Base-by-base conservation (phyloP, 2,329 filamentous ascomycete genomes). In the Corynespora cassiicola region DNA sequence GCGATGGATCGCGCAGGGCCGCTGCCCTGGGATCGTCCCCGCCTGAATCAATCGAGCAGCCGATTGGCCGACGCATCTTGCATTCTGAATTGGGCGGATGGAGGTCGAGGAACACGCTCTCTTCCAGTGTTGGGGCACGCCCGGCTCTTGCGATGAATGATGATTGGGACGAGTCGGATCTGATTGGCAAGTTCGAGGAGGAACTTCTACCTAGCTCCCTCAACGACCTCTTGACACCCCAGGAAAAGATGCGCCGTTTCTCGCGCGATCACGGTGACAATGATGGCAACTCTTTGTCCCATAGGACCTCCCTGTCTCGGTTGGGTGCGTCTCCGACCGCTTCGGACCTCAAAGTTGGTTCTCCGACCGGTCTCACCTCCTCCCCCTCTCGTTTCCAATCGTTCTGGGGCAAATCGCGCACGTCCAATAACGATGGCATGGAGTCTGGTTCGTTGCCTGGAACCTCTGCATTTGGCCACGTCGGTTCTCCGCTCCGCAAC, bases 181-280 rank as follows among this genome's bases (percentile, higher is more conserved):
- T 73, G 46, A 75, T 77, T 39, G 94, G 95, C 58, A 81, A 86
- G 19, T 92, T 94, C 56, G 89, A 95, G 65, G 91, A 95, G 59
- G 90, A 95, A 58, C 88, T 94, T 57, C 77, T 97, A 7, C 94
- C 92, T 0, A 87, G 77, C 18, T 81, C 77, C 38, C 66, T 86
- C 29, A 80, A 82, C 47, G 82, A 86, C 56, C 74, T 85, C 10
- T 73, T 85, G 21, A 82, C 79, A 0, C 81, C 81, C 1, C 79
- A 83, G 50, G 80, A 83, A 55, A 78, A 77, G 54, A 75, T 79
- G 62, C 75, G 81, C 29, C 75, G 81, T 12, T 74, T 81, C 35
- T 84, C 81, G 9, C 75, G 80, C 29, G 79, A 78, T 10, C 78
- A 80, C 21, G 72, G 75, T 36, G 79, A 82, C 31, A 70, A 76